Evolutionary conservation across 495 filamentous ascomycete genomes (phyloP), one percentile per base, ranked within the genome.

Genomic region (Tuber borchii): DNA sequence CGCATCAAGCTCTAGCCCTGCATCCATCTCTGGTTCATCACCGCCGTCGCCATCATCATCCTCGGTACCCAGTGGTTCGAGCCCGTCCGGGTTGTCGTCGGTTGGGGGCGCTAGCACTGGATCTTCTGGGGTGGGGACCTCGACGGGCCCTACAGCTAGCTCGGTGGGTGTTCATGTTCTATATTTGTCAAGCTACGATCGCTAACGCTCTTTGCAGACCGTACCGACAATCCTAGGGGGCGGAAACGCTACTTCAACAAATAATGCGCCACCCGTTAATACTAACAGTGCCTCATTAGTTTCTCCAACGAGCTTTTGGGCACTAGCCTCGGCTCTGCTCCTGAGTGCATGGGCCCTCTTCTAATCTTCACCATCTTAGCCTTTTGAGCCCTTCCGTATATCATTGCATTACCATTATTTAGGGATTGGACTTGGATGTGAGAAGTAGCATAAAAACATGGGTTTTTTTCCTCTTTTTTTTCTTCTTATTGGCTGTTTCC

Each of bases 111-210:
- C 26, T 9, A 16, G 26, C 14, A 65, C 26, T 19, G 3, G 26
- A 17, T 34, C 56, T 34, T 65, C 56, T 19, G 26, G 56, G 31
- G 7, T 26, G 56, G 56, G 16, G 56, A 26, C 12, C 56, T 12
- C 26, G 56, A 34, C 56, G 26, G 26, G 56, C n/a, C 26, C 56
- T 65, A 26, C 26, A 6, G 44, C 56, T 34, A 79, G n/a, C 39
- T 79, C 73, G 20, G 78, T 79, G 65, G 73, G 73, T 79, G 34
- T 71, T 74, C 6, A 73, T 46, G 34, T 46, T 10, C 61, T 8
- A 48, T 37, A 74, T 34, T 46, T 44, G 69, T 44, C 45, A 72
- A 46, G 40, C 26, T 56, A 71, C 42, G 34, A 73, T 42, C n/a
- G 34, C 43, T 61, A 65, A 65, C 26, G 0, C 22, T 65, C 14